A percentile compares a stretch with the other conserved stretches of the same genome.
phyloP scores from a whole-genome alignment of 2,329 filamentous ascomycete species.

The Plectosphaerella plurivora region DNA sequence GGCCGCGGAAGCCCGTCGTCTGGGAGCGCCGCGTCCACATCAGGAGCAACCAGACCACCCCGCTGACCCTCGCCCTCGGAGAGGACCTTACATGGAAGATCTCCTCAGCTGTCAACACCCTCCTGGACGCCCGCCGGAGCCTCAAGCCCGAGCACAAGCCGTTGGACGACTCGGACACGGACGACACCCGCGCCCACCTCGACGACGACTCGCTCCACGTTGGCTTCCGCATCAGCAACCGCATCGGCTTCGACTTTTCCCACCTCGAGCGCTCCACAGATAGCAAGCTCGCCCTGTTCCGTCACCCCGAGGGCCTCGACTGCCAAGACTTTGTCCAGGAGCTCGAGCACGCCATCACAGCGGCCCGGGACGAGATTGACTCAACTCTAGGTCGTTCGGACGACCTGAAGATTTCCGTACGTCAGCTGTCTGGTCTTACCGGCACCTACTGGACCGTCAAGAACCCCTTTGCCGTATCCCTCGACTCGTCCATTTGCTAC shows the following conservation, averaged over 20 bases:
- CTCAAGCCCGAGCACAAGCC: conserved; percentile 33
- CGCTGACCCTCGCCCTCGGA: conserved; percentile 38
- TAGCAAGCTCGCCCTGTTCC: conserved; percentile 41
- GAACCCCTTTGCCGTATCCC: conserved; percentile 39
- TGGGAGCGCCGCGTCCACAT: conserved; percentile 37
- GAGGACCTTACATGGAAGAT: conserved; percentile 44
- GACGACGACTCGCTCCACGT: conserved; percentile 31
- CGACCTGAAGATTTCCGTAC: conserved; percentile 44
- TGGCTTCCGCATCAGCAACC: conserved; percentile 42
- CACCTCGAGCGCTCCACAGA: conserved; percentile 37
- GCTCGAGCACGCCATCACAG: conserved; percentile 29
- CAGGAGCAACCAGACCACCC: conserved; percentile 42
- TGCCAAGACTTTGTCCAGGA: conserved; percentile 38
- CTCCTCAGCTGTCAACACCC: conserved; percentile 34
- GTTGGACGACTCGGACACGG: conserved; percentile 35
- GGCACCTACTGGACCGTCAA: conserved; percentile 40
- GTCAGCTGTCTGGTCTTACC: conserved; percentile 40
- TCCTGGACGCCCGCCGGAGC: conserved; percentile 33
- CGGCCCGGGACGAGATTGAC: conserved; percentile 36
- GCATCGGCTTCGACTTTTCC: conserved; percentile 41
- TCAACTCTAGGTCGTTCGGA: conserved; percentile 32
- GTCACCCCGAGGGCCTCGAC: conserved; percentile 33
- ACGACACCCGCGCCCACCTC: conserved; percentile 16
- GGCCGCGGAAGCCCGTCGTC: conserved; percentile 24
- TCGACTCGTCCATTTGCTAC: conserved; percentile 36